Base-by-base conservation (phyloP, 1,284 basidiomycete species). In the Microbotryum violaceum region DNA sequence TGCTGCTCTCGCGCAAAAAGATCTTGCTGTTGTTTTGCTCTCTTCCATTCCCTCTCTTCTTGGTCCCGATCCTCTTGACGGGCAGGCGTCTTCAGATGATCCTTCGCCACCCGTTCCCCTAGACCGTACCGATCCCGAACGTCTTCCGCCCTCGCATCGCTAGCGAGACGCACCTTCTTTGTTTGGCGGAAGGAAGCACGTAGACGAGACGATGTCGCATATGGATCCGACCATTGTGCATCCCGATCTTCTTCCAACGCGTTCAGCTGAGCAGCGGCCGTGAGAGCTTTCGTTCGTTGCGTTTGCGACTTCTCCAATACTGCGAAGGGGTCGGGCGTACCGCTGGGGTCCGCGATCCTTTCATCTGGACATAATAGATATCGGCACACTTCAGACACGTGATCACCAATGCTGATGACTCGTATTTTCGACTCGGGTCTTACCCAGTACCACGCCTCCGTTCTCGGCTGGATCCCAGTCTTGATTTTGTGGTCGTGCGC, bases 381-480 rank as follows among this genome's bases (percentile, higher is more conserved):
- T 31, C 31, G 31, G 31, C 31, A 31, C 9, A 31, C 1, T 8
- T 31, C 1, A n/a, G 27, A 23, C 47, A 23, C 6, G 52, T 46
- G 21, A 16, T 25, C 29, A 18, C 33, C 37, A 25, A 31, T 21
- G 16, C 6, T 8, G 27, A 61, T 42, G 23, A 21, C 67, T 3
- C 33, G 37, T n/a, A 42, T 7, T 37, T 49, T 55, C 47, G 50
- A 6, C 29, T 45, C 1, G 3, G 31, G 61, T 53, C 82, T 65
- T 72, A 87, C 91, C 89, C 37, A 92, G 79, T n/a, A 89, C 89
- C 70, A 84, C 89, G 0, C 91, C 91, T 5, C 94, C 94, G 62
- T 96, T 88, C 75, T 96, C 91, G 70, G 86, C 91, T 0, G 93
- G 91, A 74, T 97, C 82, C 96, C 94, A 97, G 42, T 96, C 91